These are phyloP conservation scores for Knoxia roxburghii DNA, from an alignment of 257 asterid species.

Conservation along the genomic window DNA sequence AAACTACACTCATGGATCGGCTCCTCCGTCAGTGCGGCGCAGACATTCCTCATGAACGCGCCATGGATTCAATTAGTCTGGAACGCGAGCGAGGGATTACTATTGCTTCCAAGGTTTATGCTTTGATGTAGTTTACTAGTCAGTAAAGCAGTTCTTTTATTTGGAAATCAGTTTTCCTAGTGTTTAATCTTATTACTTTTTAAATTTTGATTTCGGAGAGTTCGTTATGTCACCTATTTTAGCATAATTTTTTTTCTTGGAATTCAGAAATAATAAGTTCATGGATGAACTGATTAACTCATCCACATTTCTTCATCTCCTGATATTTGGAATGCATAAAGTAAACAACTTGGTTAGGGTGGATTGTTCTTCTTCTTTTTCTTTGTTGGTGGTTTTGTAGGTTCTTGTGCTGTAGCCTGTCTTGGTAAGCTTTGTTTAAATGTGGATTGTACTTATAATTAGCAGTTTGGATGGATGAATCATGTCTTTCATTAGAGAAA, in stretches of 20 bases:
- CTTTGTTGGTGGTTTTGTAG: too few species aligned
- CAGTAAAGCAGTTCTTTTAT: not conserved
- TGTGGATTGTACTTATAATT: not conserved
- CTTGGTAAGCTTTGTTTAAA: not conserved
- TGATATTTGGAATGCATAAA: not conserved
- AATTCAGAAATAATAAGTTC: not conserved
- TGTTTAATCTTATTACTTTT: not conserved
- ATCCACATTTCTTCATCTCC: not conserved
- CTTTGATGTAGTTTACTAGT: not conserved
- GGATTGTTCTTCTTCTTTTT: not conserved
- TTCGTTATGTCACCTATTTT: not conserved
- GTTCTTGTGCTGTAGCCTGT: not conserved
- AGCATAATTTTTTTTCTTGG: not conserved
- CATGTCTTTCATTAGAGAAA: not conserved
- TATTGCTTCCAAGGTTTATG: slow-evolving; percentile 81
- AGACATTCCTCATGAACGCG: slow-evolving; percentile 92
- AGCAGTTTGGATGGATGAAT: not conserved
- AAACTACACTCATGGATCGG: slow-evolving; percentile 97
- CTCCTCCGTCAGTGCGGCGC: slow-evolving; percentile 98
- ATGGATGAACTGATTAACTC: not conserved
- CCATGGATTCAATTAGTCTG: slow-evolving; percentile 84
- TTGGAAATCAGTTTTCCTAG: not conserved
- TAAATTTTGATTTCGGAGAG: not conserved
- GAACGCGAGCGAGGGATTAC: slow-evolving; percentile 99
- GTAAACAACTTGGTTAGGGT: not conserved